Evolutionary conservation across 768 basidiomycete genomes (phyloP), one percentile per base, ranked within the genome.

Genomic region (Russula lepida): DNA sequence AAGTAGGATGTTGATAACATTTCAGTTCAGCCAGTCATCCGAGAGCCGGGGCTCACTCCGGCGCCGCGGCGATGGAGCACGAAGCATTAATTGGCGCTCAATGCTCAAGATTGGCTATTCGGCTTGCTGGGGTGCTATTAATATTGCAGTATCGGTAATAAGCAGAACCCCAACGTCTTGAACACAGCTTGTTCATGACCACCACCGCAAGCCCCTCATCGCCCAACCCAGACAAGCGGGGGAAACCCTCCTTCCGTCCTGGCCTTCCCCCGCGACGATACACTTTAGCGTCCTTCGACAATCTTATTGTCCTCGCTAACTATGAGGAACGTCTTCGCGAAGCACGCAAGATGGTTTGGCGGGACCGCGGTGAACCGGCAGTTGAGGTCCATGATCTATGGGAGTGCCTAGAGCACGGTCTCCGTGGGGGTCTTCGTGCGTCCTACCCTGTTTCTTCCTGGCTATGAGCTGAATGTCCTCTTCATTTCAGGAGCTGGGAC

Each of bases 251-350:
- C 3, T 30, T 52, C n/a, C n/a, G 81, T 55, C 74, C 21, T 0
- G 19, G 75, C 13, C 75, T 81, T 66, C 75, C 78, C 0, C 83
- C 82, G 0, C 77, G 74, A 54, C 75, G 75, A 23, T 81, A 85
- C 13, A 81, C 85, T 4, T 83, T 88, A 75, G 79, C 81, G 9
- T 91, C 88, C 0, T 92, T 92, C 66, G 89, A 92, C 70, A 90
- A 89, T 68, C 76, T 94, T 8, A 85, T 91, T 23, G 88, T 87
- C 15, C 78, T 94, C 58, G 92, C 91, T 5, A 91, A 92, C 72
- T 84, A 88, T 71, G 86, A 90, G 70, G 88, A 92, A 62, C 77
- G 82, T 2, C 75, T 92, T 33, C 79, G 74, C 63, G 84, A 84
- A 58, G 88, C 90, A 0, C 79, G 87, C 57, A 89, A 83, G 71